These are phyloP conservation scores for Neofusicoccum sp. DNA, from an alignment of 2,329 filamentous ascomycete genomes.

Conservation along the genomic window DNA sequence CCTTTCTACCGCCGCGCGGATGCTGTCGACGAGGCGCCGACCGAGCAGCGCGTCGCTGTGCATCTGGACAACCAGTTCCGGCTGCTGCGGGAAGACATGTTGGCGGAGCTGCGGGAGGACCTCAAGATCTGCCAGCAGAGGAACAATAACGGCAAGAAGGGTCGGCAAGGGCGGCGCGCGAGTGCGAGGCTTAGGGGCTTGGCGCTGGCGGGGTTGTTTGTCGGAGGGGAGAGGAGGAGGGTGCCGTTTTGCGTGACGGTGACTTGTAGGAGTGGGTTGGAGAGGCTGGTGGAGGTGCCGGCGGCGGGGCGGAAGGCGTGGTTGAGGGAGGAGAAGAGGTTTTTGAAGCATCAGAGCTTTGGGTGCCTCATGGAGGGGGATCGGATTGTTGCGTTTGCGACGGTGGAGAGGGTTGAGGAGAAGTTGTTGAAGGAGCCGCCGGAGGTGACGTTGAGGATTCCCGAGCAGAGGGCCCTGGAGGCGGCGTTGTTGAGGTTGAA, in stretches of 20 bases:
- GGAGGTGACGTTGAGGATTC: constrained; percentile 55
- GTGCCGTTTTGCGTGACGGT: constrained; percentile 43
- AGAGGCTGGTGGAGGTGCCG: constrained; percentile 41
- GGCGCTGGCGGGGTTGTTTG: constrained; percentile 42
- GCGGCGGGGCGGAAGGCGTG: constrained; percentile 45
- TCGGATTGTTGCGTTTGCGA: constrained; percentile 63
- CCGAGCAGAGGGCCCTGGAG: constrained; percentile 48
- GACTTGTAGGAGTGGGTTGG: constrained; percentile 46
- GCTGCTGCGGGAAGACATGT: constrained; percentile 70
- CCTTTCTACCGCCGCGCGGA: constrained; percentile 60
- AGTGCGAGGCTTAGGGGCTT: constrained; percentile 47
- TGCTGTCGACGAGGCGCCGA: constrained; percentile 49
- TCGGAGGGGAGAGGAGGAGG: constrained; percentile 28
- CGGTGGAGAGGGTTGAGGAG: constrained; percentile 54
- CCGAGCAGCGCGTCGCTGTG: constrained; percentile 43
- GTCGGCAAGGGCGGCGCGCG: constrained; percentile 37
- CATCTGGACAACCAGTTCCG: constrained; percentile 75
- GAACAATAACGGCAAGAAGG: constrained; percentile 27
- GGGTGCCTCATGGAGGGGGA: constrained; percentile 60
- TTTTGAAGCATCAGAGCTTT: constrained; percentile 63
- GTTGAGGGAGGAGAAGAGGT: constrained; percentile 49
- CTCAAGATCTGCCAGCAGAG: constrained; percentile 53
- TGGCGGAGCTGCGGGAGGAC: constrained; percentile 66
- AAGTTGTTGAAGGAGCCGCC: constrained; percentile 50
- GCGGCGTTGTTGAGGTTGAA: constrained; percentile 53